Conservation (phyloP, 169 alveolate species). For the Plasmodium adleri region DNA sequence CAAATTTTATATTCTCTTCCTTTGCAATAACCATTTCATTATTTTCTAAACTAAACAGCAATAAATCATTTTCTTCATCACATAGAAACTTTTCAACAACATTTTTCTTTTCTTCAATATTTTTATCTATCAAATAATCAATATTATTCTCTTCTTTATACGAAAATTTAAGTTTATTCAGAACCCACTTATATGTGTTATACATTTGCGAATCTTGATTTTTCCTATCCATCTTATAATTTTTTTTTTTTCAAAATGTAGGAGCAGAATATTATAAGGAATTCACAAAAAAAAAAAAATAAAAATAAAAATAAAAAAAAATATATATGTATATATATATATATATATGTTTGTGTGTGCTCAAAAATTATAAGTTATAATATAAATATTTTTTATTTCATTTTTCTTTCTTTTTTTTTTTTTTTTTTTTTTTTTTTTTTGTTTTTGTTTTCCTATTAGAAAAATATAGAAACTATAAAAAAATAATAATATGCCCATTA, state of each 20-base stretch:
- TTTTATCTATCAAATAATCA: slow-evolving; percentile 43
- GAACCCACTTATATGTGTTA: slow-evolving; percentile 60
- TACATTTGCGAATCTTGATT: slow-evolving; percentile 31
- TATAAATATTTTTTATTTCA: no score
- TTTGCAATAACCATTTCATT: slow-evolving; percentile 54
- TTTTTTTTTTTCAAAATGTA: not conserved
- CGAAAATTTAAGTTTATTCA: slow-evolving; percentile 41
- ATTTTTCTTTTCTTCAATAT: slow-evolving; percentile 38
- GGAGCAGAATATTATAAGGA: no score
- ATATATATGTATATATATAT: no score
- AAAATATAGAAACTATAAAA: no score
- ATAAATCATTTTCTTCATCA: slow-evolving; percentile 37
- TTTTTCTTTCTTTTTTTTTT: no score
- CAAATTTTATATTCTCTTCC: slow-evolving; percentile 75
- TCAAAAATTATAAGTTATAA: no score
- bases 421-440: no score
- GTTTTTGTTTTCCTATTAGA: no score
- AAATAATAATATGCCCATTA: no score
- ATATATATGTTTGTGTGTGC: no score
- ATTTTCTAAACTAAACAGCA: slow-evolving; percentile 48
- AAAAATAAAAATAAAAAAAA: no score
- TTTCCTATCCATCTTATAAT: slow-evolving; percentile 52
- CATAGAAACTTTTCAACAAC: slow-evolving; percentile 44
- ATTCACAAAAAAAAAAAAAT: no score
- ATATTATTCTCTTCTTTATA: slow-evolving; percentile 58